Evolutionary conservation across 768 basidiomycete genomes (phyloP).

Genomic region (Agaricus subrufescens): DNA sequence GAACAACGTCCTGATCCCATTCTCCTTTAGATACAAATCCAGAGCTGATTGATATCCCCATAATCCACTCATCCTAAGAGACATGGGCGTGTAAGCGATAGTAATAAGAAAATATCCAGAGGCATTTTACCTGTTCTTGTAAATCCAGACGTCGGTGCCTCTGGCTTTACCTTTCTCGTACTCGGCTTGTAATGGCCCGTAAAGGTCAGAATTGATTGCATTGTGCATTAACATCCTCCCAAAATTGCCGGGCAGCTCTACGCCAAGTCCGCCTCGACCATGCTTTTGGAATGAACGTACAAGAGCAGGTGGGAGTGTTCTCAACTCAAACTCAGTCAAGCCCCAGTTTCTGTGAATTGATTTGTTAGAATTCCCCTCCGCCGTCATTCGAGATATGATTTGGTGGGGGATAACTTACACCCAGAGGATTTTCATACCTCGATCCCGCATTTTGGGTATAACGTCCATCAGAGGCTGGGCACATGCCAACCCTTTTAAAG

Average conservation of each 20-base stretch:
- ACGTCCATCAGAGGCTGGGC: constrained; percentile 48
- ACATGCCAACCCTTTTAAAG: constrained; percentile 41
- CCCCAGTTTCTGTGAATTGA: constrained; percentile 55
- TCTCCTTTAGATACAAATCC: constrained; percentile 58
- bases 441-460: constrained; percentile 42
- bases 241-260: constrained; percentile 46
- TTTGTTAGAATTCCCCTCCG: no score
- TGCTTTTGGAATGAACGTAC: constrained; percentile 49
- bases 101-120: background rate
- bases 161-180: constrained; percentile 45
- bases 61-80: constrained; percentile 53
- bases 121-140: constrained; percentile 54
- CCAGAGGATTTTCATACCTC: constrained; percentile 59
- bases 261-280: constrained; percentile 48
- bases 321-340: constrained; percentile 57
- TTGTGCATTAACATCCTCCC: constrained; percentile 58
- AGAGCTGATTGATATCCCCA: constrained; percentile 63
- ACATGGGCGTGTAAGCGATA: background rate
- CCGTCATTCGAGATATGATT: no score
- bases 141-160: constrained; percentile 68
- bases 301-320: constrained; percentile 57
- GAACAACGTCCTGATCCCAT: constrained; percentile 56
- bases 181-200: constrained; percentile 56
- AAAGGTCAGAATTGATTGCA: constrained; percentile 52
- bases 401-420: constrained; percentile 45